Evolutionary conservation across 2,329 filamentous ascomycete species (phyloP).

Genomic region (Fusarium chaquense): DNA sequence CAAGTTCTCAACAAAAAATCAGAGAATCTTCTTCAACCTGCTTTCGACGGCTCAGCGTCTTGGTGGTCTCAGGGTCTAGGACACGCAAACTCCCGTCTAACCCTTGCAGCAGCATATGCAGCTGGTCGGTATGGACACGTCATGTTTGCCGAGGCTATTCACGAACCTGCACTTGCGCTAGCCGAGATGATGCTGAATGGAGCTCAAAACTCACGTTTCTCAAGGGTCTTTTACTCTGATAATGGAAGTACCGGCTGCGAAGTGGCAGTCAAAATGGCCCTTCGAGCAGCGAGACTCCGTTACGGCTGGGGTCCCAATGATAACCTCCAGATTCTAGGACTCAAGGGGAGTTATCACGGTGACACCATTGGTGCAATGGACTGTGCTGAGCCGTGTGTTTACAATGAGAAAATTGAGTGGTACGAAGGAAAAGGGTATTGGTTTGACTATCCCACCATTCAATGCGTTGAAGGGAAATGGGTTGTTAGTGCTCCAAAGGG

Average conservation of each 20-base stretch:
- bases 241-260: slow-evolving; percentile 87
- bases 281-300: slow-evolving; percentile 74
- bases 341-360: slow-evolving; percentile 86
- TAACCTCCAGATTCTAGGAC: slow-evolving; percentile 75
- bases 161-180: slow-evolving; percentile 79
- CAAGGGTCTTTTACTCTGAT: slow-evolving; percentile 83
- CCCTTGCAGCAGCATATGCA: slow-evolving; percentile 82
- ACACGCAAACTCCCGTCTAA: slow-evolving; percentile 78
- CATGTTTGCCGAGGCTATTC: slow-evolving; percentile 86
- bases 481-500: slow-evolving; percentile 66
- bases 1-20: slow-evolving; percentile 61
- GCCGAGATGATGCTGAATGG: slow-evolving; percentile 72
- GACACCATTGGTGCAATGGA: slow-evolving; percentile 93
- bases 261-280: slow-evolving; percentile 86
- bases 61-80: slow-evolving; percentile 95
- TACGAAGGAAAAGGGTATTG: slow-evolving; percentile 82
- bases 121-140: slow-evolving; percentile 88
- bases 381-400: slow-evolving; percentile 80
- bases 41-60: slow-evolving; percentile 86
- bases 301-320: slow-evolving; percentile 73
- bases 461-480: slow-evolving; percentile 76
- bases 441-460: slow-evolving; percentile 82
- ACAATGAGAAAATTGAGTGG: slow-evolving; percentile 88
- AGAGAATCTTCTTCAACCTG: slow-evolving; percentile 56
- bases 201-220: slow-evolving; percentile 72